Evolutionary conservation across 306 rosid genomes (phyloP).

Genomic region (Malus fusca): DNA sequence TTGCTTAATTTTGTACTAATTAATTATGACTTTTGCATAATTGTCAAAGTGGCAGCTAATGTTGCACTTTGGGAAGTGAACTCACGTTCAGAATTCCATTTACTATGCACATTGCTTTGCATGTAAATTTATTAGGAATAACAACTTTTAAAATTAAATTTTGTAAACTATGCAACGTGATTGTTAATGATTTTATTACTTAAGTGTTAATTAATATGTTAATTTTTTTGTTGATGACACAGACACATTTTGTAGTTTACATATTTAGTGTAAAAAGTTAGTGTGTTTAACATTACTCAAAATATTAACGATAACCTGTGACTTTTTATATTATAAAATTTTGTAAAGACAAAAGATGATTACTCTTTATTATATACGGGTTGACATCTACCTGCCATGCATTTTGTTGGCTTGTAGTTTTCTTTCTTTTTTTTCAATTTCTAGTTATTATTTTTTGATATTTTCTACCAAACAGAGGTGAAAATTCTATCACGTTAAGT

Average conservation of each 20-base stretch:
- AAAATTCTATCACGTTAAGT: not conserved
- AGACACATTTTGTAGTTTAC: too few species aligned
- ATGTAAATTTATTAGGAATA: not conserved
- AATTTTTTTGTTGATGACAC: accelerated
- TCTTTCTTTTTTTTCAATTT: not conserved
- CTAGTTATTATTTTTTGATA: too few species aligned
- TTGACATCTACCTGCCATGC: not conserved
- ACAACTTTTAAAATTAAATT: too few species aligned
- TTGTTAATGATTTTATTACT: too few species aligned
- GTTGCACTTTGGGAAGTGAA: not conserved
- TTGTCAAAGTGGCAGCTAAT: not conserved
- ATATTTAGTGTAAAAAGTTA: too few species aligned
- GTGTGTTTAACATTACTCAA: too few species aligned
- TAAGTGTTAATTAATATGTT: too few species aligned
- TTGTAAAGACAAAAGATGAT: not conserved
- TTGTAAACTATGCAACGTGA: too few species aligned
- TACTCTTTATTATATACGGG: not conserved
- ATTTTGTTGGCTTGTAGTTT: not conserved
- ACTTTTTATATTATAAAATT: not conserved
- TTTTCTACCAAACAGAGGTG: not conserved
- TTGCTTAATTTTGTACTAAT: not conserved
- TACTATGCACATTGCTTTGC: not conserved
- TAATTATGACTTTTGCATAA: not conserved
- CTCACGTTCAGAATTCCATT: not conserved
- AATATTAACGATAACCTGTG: not conserved